Evolutionary conservation across 2,329 filamentous ascomycete genomes (phyloP).

Genomic region (Coleophoma cylindrospora): DNA sequence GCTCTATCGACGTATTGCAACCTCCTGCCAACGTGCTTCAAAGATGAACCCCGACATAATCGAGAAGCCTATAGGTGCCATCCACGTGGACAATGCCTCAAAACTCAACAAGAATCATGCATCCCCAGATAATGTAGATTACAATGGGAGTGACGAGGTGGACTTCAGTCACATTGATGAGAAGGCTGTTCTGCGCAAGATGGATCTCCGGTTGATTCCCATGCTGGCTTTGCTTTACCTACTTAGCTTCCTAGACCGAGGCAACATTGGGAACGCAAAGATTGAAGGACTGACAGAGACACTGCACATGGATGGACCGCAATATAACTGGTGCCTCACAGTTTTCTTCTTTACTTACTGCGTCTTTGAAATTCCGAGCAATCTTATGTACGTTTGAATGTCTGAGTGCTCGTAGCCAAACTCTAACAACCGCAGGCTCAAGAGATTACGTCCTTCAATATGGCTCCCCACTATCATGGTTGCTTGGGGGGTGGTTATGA

Average conservation of each 20-base stretch:
- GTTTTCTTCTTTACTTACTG: constrained; percentile 56
- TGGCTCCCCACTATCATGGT: constrained; percentile 61
- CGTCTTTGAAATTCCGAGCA: constrained; percentile 57
- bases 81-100: background rate
- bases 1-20: too few relatives aligned
- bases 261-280: constrained; percentile 67
- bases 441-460: constrained; percentile 56
- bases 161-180: constrained; percentile 11
- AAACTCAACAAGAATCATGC: background rate
- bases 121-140: background rate
- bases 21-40: too few relatives aligned
- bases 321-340: constrained; percentile 26
- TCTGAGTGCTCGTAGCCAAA: background rate
- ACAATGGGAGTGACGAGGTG: background rate
- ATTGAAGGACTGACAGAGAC: constrained; percentile 61
- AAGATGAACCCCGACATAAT: too few relatives aligned
- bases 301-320: constrained; percentile 44
- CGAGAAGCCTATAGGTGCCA: background rate
- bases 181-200: constrained; percentile 27
- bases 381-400: constrained; percentile 38
- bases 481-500: constrained; percentile 62
- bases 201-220: constrained; percentile 60
- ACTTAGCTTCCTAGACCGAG: constrained; percentile 68
- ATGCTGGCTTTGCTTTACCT: constrained; percentile 67
- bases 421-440: constrained; percentile 32